Percentiles rank a stretch among this genome's conserved stretches.
Evolutionary conservation across 2,329 filamentous ascomycete genomes (phyloP).

Genomic region (Cylindrodendrum hubeiense): DNA sequence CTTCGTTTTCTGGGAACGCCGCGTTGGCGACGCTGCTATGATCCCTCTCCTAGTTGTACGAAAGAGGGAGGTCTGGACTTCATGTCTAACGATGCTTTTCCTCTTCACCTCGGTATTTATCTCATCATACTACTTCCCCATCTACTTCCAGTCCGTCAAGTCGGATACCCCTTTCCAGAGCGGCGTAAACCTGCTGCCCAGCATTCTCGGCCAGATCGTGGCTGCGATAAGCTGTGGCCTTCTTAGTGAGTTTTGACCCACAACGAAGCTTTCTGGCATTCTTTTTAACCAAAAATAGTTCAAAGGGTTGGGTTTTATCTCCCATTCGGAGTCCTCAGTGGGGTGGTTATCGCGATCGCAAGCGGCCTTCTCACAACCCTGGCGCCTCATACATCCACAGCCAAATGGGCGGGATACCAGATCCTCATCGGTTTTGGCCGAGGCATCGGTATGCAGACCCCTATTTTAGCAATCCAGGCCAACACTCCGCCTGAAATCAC

Average conservation of each 20-base stretch:
- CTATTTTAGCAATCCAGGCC: conserved; percentile 47
- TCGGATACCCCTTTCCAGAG: conserved; percentile 44
- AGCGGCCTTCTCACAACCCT: conserved; percentile 58
- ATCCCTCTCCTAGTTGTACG: conserved; percentile 59
- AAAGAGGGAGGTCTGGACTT: conserved; percentile 57
- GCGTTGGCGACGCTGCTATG: conserved; percentile 61
- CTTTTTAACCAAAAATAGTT: conserved; percentile 27
- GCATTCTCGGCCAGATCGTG: conserved; percentile 42
- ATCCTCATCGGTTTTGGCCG: conserved; percentile 56
- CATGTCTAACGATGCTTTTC: conserved; percentile 56
- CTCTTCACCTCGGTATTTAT: conserved; percentile 59
- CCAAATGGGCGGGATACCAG: conserved; percentile 60
- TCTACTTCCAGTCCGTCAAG: conserved; percentile 65
- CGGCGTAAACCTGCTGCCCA: conserved; percentile 46
- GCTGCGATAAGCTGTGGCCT: conserved; percentile 39
- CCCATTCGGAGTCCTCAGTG: conserved; percentile 54
- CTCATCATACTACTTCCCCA: conserved; percentile 60
- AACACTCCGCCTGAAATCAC: conserved; percentile 39
- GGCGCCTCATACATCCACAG: conserved; percentile 47
- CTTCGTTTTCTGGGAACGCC: conserved; percentile 61
- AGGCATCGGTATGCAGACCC: conserved; percentile 59
- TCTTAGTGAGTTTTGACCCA: conserved; percentile 28
- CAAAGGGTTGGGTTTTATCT: conserved; percentile 57
- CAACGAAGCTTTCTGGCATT: neutral
- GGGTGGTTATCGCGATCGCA: conserved; percentile 48